Conservation (phyloP, 108 stramenopile genomes). For the Parmales sp. region DNA sequence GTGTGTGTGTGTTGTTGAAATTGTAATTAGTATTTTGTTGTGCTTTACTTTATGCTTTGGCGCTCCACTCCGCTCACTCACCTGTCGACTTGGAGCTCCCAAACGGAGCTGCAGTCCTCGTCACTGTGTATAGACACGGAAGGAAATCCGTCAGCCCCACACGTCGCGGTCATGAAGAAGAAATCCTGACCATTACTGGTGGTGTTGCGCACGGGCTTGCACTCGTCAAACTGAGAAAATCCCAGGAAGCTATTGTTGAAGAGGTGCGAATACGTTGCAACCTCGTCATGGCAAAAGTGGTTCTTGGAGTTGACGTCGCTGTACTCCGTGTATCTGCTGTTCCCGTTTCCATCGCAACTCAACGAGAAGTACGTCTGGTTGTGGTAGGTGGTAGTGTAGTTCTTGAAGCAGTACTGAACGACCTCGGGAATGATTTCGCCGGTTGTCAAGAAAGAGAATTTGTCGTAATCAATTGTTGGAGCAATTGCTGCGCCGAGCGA, state of each 20-base stretch:
- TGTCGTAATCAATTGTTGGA: no score
- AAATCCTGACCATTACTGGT: no score
- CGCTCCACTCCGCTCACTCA: no score
- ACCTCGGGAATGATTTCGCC: background rate
- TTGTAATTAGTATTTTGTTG: no score
- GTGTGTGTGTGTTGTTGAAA: no score
- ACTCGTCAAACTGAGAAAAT: background rate
- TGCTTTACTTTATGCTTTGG: no score
- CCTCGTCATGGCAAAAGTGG: background rate
- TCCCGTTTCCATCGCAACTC: background rate
- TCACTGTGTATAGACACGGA: background rate
- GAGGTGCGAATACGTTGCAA: background rate
- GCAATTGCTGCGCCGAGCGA: no score
- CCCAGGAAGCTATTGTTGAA: constrained; percentile 5
- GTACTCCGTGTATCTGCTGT: background rate
- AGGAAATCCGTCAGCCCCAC: background rate
- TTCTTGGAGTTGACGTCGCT: background rate
- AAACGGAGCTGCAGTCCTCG: no score
- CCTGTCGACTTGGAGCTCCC: no score
- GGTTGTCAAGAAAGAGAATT: background rate
- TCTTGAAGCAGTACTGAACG: constrained; percentile 4
- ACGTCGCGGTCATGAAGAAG: background rate
- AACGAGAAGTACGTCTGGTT: constrained; percentile 3
- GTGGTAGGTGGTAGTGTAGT: constrained; percentile 2
- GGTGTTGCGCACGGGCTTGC: background rate